Percentiles rank a stretch among this genome's conserved stretches.
phyloP scores from a whole-genome alignment of 306 rosid genomes.

The Medicago ruthenica region DNA sequence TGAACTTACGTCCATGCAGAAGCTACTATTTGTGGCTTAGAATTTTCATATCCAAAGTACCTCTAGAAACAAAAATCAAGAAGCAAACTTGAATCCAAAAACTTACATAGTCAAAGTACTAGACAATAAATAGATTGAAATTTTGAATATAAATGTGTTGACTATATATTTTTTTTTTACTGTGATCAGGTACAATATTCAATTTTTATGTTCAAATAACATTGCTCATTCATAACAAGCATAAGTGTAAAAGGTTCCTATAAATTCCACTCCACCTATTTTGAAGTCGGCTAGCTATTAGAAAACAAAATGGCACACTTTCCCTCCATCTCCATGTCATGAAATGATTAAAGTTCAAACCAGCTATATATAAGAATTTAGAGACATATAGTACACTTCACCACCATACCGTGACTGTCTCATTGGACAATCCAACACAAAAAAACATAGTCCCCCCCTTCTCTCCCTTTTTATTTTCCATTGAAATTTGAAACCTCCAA shows the following conservation, averaged over 20 bases:
- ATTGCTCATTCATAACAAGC: not conserved
- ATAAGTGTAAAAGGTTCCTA: slow-evolving; percentile 20
- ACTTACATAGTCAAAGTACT: too few relatives aligned
- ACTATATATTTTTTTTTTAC: too few relatives aligned
- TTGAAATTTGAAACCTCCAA: slow-evolving; percentile 24
- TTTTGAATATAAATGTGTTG: too few relatives aligned
- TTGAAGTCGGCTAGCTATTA: slow-evolving; percentile 30
- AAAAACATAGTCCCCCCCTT: not conserved
- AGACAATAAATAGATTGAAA: too few relatives aligned
- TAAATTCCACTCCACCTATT: slow-evolving; percentile 12
- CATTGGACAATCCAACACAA: slow-evolving; percentile 32
- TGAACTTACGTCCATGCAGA: too few relatives aligned
- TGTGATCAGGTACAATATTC: too few relatives aligned
- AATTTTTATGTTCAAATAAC: too few relatives aligned
- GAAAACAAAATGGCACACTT: slow-evolving; percentile 29
- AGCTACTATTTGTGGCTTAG: too few relatives aligned
- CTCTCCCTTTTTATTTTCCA: slow-evolving; percentile 2
- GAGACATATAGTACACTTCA: not conserved
- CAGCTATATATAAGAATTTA: slow-evolving; percentile 31
- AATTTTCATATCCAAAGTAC: too few relatives aligned
- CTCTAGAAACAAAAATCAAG: too few relatives aligned
- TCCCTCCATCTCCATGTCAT: slow-evolving; percentile 39
- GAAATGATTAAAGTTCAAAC: slow-evolving; percentile 41
- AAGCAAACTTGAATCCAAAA: too few relatives aligned
- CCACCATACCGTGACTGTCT: slow-evolving; percentile 11